Percentiles rank a stretch among this genome's conserved stretches.
phyloP scores from a whole-genome alignment of 2,329 filamentous ascomycete genomes.

The Diaporthe vexans region DNA sequence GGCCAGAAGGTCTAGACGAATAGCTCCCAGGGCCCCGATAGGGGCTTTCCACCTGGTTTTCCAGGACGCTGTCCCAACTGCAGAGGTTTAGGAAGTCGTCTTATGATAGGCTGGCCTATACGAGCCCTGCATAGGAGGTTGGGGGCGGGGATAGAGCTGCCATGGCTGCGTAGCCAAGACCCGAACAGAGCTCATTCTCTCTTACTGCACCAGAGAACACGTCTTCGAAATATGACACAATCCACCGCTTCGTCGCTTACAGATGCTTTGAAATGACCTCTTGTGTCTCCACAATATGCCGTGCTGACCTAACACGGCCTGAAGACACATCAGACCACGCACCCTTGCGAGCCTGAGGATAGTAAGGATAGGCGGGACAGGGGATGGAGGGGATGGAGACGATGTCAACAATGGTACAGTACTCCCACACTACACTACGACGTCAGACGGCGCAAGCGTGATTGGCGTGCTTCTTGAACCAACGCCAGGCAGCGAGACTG shows the following conservation, averaged over 20 bases:
- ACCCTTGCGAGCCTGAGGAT: background rate
- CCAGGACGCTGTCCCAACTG: no score
- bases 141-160: no score
- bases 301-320: background rate
- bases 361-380: background rate
- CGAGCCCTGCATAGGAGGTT: no score
- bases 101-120: no score
- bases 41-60: no score
- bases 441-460: background rate
- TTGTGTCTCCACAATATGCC: background rate
- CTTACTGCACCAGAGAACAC: background rate
- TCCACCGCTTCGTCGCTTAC: background rate
- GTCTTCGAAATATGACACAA: background rate
- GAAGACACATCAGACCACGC: background rate
- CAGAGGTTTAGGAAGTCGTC: no score
- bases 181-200: background rate
- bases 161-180: no score
- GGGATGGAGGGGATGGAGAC: conserved; percentile 2
- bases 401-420: background rate
- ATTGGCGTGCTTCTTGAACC: background rate
- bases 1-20: no score
- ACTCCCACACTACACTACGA: background rate
- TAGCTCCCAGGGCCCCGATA: no score
- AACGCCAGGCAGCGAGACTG: background rate
- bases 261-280: background rate